phyloP scores from a whole-genome alignment of 768 basidiomycete species.

The Lactarius pseudohatsudake region DNA sequence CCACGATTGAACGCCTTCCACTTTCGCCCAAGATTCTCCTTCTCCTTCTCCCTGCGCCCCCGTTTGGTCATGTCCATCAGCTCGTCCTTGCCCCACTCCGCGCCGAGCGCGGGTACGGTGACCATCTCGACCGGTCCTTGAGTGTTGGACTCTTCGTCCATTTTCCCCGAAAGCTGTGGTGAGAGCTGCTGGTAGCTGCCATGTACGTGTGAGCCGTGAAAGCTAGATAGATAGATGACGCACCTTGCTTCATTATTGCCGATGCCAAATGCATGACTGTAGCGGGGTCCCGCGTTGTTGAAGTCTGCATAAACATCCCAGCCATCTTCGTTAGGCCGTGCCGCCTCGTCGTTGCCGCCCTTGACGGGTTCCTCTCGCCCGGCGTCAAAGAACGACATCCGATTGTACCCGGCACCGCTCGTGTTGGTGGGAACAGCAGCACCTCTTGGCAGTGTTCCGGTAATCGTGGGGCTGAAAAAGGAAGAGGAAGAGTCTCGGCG shows the following conservation, averaged over 20 bases:
- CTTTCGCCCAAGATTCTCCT: conserved; percentile 51
- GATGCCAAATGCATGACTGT: conserved; percentile 60
- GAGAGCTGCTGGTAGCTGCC: conserved; percentile 28
- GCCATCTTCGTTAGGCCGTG: conserved; percentile 46
- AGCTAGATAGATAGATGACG: conserved; percentile 31
- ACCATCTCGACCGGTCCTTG: conserved; percentile 75
- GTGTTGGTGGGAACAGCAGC: conserved; percentile 26
- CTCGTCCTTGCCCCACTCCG: conserved; percentile 86
- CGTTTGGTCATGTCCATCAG: conserved; percentile 73
- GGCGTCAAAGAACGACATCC: conserved; percentile 61
- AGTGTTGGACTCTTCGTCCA: conserved; percentile 41
- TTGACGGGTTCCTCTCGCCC: conserved; percentile 78
- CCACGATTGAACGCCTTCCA: conserved; percentile 81
- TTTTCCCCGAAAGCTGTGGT: conserved; percentile 30
- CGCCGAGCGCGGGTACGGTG: conserved; percentile 86
- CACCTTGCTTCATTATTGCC: conserved; percentile 46
- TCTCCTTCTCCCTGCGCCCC: conserved; percentile 61
- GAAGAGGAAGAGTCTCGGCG: conserved; percentile 73
- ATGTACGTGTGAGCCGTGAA: conserved; percentile 19
- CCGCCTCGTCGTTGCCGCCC: conserved; percentile 67
- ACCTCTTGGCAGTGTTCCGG: conserved; percentile 36
- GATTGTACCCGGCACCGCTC: conserved; percentile 65
- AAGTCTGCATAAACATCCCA: conserved; percentile 91
- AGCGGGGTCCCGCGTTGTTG: conserved; percentile 80
- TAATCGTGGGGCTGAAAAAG: conserved; percentile 49